A percentile compares a stretch with the other conserved stretches of the same genome.
Conservation (phyloP, 2,329 filamentous ascomycete genomes). For the Paraphaeosphaeria sporulosa region DNA sequence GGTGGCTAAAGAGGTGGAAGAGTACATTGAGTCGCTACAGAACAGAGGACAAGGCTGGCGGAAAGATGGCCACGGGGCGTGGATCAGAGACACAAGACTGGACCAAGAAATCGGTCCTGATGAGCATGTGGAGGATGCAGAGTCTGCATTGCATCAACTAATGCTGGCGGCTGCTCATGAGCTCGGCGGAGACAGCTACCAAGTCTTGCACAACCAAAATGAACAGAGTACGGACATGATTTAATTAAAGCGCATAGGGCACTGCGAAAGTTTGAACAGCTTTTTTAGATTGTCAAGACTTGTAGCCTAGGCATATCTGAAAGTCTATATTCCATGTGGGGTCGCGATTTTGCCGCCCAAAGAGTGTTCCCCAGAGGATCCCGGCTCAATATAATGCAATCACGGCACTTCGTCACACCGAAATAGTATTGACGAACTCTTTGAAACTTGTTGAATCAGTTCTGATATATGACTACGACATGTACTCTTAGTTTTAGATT, state of each 20-base stretch:
- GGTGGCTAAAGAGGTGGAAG: slow-evolving; percentile 32
- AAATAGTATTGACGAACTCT: not conserved
- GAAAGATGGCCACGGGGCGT: slow-evolving; percentile 26
- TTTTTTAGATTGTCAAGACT: not conserved
- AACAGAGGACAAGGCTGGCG: slow-evolving; percentile 35
- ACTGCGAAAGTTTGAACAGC: not conserved
- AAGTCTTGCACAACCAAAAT: not conserved
- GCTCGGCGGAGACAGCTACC: not conserved
- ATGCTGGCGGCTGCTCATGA: not conserved
- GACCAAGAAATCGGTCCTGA: slow-evolving; percentile 10
- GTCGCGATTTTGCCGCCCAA: slow-evolving; percentile 22
- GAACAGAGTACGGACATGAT: not conserved
- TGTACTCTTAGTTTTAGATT: not conserved
- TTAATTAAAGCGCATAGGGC: not conserved
- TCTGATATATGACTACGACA: not conserved
- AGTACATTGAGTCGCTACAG: slow-evolving; percentile 31
- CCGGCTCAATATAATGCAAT: slow-evolving; percentile 22
- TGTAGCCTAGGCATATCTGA: not conserved
- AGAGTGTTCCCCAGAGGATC: slow-evolving; percentile 6
- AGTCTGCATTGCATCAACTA: not conserved
- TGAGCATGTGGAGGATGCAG: not conserved
- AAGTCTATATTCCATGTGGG: slow-evolving; percentile 17
- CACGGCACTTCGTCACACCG: slow-evolving; percentile 19
- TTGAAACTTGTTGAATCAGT: not conserved
- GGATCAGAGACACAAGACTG: slow-evolving; percentile 29